These are phyloP conservation scores for Brachypodium distachyon DNA, from an alignment of 202 grass and related monocot species.

Conservation along the genomic window DNA sequence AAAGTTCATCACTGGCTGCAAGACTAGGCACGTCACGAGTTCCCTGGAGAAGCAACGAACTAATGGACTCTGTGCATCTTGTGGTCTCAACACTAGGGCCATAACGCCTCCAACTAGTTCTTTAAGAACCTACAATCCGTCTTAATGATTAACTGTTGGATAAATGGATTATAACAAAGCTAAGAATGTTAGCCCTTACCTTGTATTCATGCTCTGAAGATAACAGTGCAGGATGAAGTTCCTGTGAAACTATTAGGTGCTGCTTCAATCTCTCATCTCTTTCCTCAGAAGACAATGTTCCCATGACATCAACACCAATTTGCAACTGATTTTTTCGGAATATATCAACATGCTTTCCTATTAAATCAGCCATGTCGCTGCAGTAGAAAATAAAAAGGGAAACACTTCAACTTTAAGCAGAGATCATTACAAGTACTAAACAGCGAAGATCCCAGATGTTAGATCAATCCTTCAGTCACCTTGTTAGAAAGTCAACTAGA, in stretches of 20 bases:
- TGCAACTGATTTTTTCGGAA: slow-evolving; percentile 82
- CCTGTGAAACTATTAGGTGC: slow-evolving; percentile 74
- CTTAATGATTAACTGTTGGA: slow-evolving; percentile 30
- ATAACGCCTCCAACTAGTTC: slow-evolving; percentile 76
- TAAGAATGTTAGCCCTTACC: slow-evolving; percentile 33
- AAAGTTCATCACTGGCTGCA: slow-evolving; percentile 88
- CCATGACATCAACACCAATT: slow-evolving; percentile 85
- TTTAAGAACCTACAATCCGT: slow-evolving; percentile 77
- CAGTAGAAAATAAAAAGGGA: slow-evolving; percentile 1
- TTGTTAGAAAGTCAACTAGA: slow-evolving; percentile 94
- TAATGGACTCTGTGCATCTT: slow-evolving; percentile 84
- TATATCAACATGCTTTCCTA: slow-evolving; percentile 76
- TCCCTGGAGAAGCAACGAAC: slow-evolving; percentile 84
- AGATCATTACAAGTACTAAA: slow-evolving; percentile 12
- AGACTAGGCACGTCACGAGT: slow-evolving; percentile 73
- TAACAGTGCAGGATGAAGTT: slow-evolving; percentile 94
- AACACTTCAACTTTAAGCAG: background rate
- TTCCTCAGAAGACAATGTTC: slow-evolving; percentile 90
- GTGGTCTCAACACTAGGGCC: slow-evolving; percentile 79
- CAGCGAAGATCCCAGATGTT: background rate
- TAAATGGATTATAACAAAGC: slow-evolving; percentile 12
- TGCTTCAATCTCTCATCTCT: slow-evolving; percentile 88
- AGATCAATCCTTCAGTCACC: slow-evolving; percentile 35
- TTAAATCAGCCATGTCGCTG: slow-evolving; percentile 90
- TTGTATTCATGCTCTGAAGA: slow-evolving; percentile 91